Evolutionary conservation across 331 rosid species (phyloP), one percentile per base, ranked within the genome.

Genomic region (Dryas integrifolia): DNA sequence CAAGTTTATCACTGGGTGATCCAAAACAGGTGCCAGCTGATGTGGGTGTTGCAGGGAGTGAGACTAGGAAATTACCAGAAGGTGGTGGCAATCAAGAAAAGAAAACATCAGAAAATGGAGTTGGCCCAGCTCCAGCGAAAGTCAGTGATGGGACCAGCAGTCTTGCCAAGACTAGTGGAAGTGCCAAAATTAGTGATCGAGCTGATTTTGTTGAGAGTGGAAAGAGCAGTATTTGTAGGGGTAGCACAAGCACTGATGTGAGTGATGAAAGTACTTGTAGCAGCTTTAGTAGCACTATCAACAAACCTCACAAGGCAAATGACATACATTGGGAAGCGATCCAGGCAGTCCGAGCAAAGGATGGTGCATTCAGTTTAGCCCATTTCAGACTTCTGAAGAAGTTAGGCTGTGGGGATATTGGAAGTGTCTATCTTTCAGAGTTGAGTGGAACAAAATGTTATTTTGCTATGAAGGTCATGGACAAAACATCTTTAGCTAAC

Each of bases 401-500:
- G 79, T 63, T 85, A 74, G 89, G 89, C 6, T 82, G 89, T 57
- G 89, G 89, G 47, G 89, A 85, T 71, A 85, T 85, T 70, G 89
- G 89, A 50, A 82, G 86, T 50, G 89, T 85, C 24, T 77, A 85
- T 57, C 86, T 85, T 47, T 82, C 89, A 0, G 89, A 85, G 80
- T 74, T 85, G 81, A 70, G 75, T 12, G 86, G 89, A 58, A 85
- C 89, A 16, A 85, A 85, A 58, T 82, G 89, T 72, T 79, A 82
- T 67, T 85, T 85, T 52, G 88, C 88, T 9, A 79, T 85, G 86
- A 85, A 85, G 56, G 86, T 85, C 66, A 85, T 85, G 89, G 89
- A 85, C 52, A 85, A 85, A 68, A 68, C 82, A 26, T 82, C 86
- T 66, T 62, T 85, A 65, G 89, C 83, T 5, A 77, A 79, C 69